phyloP scores from a whole-genome alignment of 331 rosid genomes.

The Stylosanthes scabra region DNA sequence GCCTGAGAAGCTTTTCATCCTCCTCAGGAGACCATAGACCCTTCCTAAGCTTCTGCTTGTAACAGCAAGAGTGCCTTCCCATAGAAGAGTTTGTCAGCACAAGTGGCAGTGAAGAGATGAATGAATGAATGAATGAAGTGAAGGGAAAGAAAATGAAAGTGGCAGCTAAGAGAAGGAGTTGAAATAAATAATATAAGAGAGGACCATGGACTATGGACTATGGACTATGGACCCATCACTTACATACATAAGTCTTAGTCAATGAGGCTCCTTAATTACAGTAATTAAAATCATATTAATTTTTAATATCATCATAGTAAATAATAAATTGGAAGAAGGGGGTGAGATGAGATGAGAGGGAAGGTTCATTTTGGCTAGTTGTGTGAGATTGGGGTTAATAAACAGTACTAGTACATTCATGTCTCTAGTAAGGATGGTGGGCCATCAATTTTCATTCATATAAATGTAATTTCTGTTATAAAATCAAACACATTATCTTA shows the following conservation, averaged over 20 bases:
- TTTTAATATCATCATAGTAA: constrained; percentile 12
- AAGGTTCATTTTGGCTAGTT: constrained; percentile 32
- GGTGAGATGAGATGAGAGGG: background rate
- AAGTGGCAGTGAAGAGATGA: constrained; percentile 46
- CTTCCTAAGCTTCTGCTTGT: constrained; percentile 66
- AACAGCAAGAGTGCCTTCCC: constrained; percentile 77
- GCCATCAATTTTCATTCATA: constrained; percentile 26
- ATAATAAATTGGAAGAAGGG: background rate
- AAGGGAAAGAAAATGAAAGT: constrained; percentile 54
- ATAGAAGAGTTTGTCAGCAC: constrained; percentile 45
- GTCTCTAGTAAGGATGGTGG: constrained; percentile 43
- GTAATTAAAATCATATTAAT: no score
- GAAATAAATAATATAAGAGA: constrained; percentile 55
- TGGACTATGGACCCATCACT: constrained; percentile 33
- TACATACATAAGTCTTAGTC: constrained; percentile 46
- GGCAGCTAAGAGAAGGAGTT: constrained; percentile 54
- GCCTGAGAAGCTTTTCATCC: constrained; percentile 65
- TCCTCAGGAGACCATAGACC: constrained; percentile 75
- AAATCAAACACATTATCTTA: no score
- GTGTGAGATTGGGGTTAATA: constrained; percentile 28
- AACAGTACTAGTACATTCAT: constrained; percentile 37
- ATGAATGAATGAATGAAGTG: constrained; percentile 36
- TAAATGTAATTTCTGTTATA: constrained; percentile 1
- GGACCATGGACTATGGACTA: constrained; percentile 45
- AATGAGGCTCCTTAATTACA: constrained; percentile 18